Evolutionary conservation across 148 eudicot genomes (phyloP).

Genomic region (Camellia lanceoleosa): DNA sequence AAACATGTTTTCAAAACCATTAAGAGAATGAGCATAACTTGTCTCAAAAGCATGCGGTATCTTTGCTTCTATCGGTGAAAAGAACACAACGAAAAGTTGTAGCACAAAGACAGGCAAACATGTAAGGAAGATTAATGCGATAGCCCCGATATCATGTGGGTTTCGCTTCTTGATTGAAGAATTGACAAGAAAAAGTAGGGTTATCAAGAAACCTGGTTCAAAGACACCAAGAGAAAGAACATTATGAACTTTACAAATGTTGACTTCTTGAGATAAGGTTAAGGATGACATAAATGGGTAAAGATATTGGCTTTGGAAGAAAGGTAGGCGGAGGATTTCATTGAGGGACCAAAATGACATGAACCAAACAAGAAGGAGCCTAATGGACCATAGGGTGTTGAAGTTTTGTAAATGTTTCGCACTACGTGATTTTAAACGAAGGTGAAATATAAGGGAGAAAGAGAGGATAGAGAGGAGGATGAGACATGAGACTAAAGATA

Average conservation of each 20-base stretch:
- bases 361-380: constrained; percentile 49
- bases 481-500: constrained; percentile 28
- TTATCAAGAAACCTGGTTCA: constrained; percentile 59
- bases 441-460: constrained; percentile 39
- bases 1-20: constrained; percentile 19
- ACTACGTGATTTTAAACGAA: constrained; percentile 39
- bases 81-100: constrained; percentile 23
- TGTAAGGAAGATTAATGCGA: constrained; percentile 26
- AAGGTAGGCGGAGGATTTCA: constrained; percentile 51
- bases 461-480: constrained; percentile 46
- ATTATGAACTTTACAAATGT: constrained; percentile 44
- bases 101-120: constrained; percentile 35
- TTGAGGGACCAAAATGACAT: constrained; percentile 39
- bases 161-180: constrained; percentile 41
- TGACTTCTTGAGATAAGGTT: constrained; percentile 27
- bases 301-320: constrained; percentile 25
- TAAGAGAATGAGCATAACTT: constrained; percentile 25
- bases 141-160: constrained; percentile 27
- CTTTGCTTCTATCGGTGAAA: constrained; percentile 16
- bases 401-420: constrained; percentile 40
- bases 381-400: constrained; percentile 49
- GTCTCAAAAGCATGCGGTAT: constrained; percentile 31
- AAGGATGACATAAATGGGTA: constrained; percentile 28
- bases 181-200: constrained; percentile 55
- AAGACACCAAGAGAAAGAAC: constrained; percentile 60